Base-by-base conservation (phyloP, 441 rosid genomes). In the Syzygium malaccense region DNA sequence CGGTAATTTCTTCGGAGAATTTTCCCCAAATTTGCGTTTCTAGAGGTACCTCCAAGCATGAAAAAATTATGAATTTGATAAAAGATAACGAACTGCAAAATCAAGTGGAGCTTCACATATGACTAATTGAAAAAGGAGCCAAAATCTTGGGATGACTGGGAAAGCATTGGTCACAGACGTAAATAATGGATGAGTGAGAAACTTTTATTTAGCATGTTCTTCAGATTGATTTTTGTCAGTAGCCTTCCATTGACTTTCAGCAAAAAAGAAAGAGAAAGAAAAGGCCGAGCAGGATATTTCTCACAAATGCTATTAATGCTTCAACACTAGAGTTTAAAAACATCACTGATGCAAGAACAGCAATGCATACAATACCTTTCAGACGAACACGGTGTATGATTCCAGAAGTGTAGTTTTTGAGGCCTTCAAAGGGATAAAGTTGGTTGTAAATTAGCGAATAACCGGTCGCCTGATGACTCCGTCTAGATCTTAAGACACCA, bases 341-440 rank as follows among this genome's bases (percentile, higher is more conserved):
- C 51, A 5, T 71, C 5, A 32, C 12, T 17, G n/a, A 23, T 19
- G 83, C 80, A 20, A 71, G 80, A 71, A 71, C 41, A 71, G 11
- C 19, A 48, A 33, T 15, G 33, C 64, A 71, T 56, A 58, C 32
- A 30, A n/a, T 93, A 94, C 93, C 92, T 87, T 86, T 93, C 78
- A 95, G 92, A 88, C 93, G 94, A 87, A 93, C 97, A 75, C 91
- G 95, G 88, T 95, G 96, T 48, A 95, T 94, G 20, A 91, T 93
- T 45, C 97, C 95, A 54, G 94, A 95, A 86, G 95, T 91, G 85
- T 93, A 95, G 92, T 90, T 93, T 57, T 89, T 57, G 51, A 90
- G 89, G 30, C 93, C 94, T 58, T 87, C 86, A 79, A 87, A 86
- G 68, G 93, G 92, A 90, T 93, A 92, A 58, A 91, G 87, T 87